Conservation (phyloP, 345 rosid species). For the Balakata baccata region DNA sequence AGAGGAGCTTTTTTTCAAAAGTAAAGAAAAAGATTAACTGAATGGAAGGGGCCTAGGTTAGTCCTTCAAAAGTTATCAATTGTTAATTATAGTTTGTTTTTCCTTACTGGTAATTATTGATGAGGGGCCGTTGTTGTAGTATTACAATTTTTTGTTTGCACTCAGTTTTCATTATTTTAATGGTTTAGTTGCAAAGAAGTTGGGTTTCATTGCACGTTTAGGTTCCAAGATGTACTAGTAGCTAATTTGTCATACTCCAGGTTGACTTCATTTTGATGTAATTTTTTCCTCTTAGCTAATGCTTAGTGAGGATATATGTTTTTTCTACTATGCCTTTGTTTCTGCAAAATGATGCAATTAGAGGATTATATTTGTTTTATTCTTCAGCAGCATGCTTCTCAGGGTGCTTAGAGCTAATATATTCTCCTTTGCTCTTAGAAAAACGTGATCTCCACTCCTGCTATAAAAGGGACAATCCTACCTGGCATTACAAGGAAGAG, state of each 20-base stretch:
- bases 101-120: background rate
- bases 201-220: background rate
- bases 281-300: background rate
- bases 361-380: background rate
- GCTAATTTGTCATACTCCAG: background rate
- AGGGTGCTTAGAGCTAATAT: conserved; percentile 4
- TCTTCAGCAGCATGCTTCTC: background rate
- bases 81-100: background rate
- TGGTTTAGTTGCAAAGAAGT: background rate
- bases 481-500: conserved; percentile 94
- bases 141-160: background rate
- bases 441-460: conserved; percentile 67
- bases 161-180: background rate
- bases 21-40: too few relatives aligned
- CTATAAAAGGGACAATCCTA: conserved; percentile 76
- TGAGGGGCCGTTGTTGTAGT: background rate
- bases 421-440: conserved; percentile 38
- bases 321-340: background rate
- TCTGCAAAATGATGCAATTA: background rate
- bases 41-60: background rate
- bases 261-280: conserved; percentile 2
- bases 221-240: background rate
- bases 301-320: background rate
- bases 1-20: background rate
- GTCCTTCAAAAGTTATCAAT: background rate